Conservation (phyloP, 140 eudicot genomes). For the Artemisia princeps region DNA sequence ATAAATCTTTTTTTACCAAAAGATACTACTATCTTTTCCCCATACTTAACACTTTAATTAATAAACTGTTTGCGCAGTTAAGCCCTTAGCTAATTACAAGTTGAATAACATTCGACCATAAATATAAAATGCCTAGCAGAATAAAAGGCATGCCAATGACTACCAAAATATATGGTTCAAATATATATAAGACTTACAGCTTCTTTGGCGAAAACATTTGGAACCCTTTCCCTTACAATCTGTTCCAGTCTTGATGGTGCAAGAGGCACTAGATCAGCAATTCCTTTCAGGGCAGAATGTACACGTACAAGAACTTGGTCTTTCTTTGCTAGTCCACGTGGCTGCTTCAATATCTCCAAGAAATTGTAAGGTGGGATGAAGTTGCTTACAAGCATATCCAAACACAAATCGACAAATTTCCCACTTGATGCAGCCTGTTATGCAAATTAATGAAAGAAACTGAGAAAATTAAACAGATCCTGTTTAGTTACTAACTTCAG, state of each 20-base stretch:
- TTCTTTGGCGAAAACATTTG: constrained; percentile 36
- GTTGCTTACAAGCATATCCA: constrained; percentile 86
- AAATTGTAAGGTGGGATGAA: constrained; percentile 63
- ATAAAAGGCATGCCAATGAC: background rate
- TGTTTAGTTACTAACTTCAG: constrained; percentile 4
- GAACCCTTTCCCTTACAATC: constrained; percentile 59
- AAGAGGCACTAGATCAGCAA: constrained; percentile 69
- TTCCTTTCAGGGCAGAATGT: constrained; percentile 59
- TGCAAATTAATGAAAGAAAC: background rate
- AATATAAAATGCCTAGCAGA: background rate
- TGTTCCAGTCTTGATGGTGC: constrained; percentile 72
- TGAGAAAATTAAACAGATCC: background rate
- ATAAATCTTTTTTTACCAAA: too few species aligned
- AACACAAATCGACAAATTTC: constrained; percentile 62
- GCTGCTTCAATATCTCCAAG: constrained; percentile 46
- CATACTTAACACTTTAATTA: too few species aligned
- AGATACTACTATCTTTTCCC: too few species aligned
- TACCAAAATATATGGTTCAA: background rate
- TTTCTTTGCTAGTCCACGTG: constrained; percentile 62
- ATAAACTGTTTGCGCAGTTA: too few species aligned
- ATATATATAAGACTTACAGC: constrained; percentile 43
- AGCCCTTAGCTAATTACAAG: too few species aligned
- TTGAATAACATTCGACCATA: too few species aligned
- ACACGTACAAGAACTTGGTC: constrained; percentile 74
- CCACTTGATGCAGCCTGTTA: constrained; percentile 77